Base-by-base conservation (phyloP, 106 monocot species). In the Dendrobium chrysotoxum region DNA sequence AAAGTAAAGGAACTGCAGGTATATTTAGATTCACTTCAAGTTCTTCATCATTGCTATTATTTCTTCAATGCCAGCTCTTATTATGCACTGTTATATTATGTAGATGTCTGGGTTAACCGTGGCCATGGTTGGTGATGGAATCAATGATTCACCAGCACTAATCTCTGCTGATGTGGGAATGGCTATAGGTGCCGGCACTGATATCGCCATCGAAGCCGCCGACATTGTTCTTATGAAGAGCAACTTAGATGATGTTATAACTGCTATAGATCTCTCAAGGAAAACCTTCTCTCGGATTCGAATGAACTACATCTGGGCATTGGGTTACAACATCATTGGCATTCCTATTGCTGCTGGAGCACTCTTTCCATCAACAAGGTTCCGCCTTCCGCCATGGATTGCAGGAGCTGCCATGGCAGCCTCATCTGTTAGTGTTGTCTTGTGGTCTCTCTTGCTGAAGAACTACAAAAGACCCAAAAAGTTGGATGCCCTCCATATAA, bases 211-310 rank as follows among this genome's bases (percentile, higher is more conserved):
- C 47, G 96, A 96, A 89, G 90, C 96, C 31, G 96, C 96, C 31
- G 96, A 96, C 58, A 93, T 93, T 77, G 96, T 96, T 80, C 93
- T 93, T n/a, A 93, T 96, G 96, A 93, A 80, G 82, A 96, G 96
- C 81, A 91, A 96, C 85, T 79, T 96, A 77, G 96, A 96, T 75
- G 96, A 96, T 79, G 93, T 96, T 4, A 93, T 93, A 35, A 93
- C 88, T 20, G 96, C 96, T 21, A 90, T 96, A 21, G 96, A 96
- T 84, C 88, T 96, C 67, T 96, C 96, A 3, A 82, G 92, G 47
- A 96, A 90, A 79, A 91, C 96, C 17, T 92, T 96, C 71, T 87
- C 85, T 39, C 76, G 93, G 13, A 96, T 96, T 65, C 88, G 93
- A 28, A 70, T 87, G 88, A 96, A 96, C 54, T 96, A 96, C 76